Evolutionary conservation across 2,329 filamentous ascomycete genomes (phyloP).

Genomic region (Aureobasidium sp.): DNA sequence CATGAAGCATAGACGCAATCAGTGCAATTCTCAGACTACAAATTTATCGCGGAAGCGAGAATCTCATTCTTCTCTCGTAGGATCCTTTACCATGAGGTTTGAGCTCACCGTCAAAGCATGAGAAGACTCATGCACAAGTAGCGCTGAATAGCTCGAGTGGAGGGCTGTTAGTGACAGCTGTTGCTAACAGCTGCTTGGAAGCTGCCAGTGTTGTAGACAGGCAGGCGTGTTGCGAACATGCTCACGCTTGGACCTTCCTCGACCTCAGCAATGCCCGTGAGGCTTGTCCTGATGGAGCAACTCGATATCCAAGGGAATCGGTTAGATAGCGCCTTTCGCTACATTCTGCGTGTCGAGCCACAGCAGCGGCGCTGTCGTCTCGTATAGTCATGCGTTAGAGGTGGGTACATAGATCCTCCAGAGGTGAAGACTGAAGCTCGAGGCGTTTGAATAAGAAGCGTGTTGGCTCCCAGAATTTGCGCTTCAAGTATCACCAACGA

Average conservation of each 20-base stretch:
- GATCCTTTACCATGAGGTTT: neutral
- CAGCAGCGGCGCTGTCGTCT: neutral
- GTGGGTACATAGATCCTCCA: neutral
- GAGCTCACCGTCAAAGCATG: neutral
- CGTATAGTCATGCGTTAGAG: neutral
- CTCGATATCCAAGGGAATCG: neutral
- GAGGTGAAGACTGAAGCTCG: neutral
- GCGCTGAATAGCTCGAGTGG: neutral
- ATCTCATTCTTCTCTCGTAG: neutral
- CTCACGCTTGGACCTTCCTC: conserved; percentile 6
- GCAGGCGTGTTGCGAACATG: neutral
- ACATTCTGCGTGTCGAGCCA: neutral
- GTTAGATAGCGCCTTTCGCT: neutral
- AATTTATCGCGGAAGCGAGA: neutral
- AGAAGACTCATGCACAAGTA: neutral
- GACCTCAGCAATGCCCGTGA: neutral
- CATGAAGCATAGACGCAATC: too few relatives aligned
- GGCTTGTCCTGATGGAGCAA: neutral
- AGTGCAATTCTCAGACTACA: too few relatives aligned
- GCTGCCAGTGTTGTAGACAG: neutral
- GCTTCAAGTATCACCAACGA: neutral
- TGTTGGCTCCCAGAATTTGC: too few relatives aligned
- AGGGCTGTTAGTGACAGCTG: neutral
- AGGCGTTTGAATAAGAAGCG: neutral
- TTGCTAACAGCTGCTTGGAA: neutral